Percentiles rank a stretch among this genome's conserved stretches.
Conservation (phyloP, 352 stramenopile genomes). For the Globisporangium okanoganense region DNA sequence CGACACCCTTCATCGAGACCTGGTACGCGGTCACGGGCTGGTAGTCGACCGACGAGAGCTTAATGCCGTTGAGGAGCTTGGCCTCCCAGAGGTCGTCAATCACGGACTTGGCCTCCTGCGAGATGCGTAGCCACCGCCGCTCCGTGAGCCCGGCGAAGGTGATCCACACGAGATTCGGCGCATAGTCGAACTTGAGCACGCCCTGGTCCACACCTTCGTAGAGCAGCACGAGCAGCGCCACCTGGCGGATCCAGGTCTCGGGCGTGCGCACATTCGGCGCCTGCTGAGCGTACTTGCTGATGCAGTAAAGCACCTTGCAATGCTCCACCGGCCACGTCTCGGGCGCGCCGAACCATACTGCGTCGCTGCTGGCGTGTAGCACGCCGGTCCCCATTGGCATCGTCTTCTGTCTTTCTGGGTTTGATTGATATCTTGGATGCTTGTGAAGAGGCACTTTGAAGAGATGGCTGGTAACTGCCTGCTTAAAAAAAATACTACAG, state of each 20-base stretch:
- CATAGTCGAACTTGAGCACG: slow-evolving; percentile 96
- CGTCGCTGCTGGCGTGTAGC: slow-evolving; percentile 21
- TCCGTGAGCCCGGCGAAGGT: slow-evolving; percentile 83
- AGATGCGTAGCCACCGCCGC: slow-evolving; percentile 87
- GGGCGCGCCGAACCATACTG: slow-evolving; percentile 48
- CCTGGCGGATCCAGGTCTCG: slow-evolving; percentile 94
- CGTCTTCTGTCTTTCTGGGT: background rate
- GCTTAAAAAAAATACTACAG: background rate
- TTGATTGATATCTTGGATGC: background rate
- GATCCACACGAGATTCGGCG: slow-evolving; percentile 89
- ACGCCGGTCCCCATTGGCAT: slow-evolving; percentile 5
- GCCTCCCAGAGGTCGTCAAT: slow-evolving; percentile 95
- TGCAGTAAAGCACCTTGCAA: slow-evolving; percentile 93
- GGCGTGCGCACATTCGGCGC: slow-evolving; percentile 76
- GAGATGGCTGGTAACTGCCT: slow-evolving; percentile 3
- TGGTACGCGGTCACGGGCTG: slow-evolving; percentile 96
- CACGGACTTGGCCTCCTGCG: slow-evolving; percentile 94
- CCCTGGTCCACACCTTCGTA: slow-evolving; percentile 95
- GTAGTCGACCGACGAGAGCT: slow-evolving; percentile 91
- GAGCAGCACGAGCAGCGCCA: slow-evolving; percentile 92
- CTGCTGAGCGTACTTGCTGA: slow-evolving; percentile 92
- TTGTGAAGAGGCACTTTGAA: slow-evolving; percentile 3
- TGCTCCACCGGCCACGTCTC: slow-evolving; percentile 89
- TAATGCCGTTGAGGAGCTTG: slow-evolving; percentile 93
- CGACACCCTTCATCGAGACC: slow-evolving; percentile 85